These are phyloP conservation scores for Inga laurina DNA, from an alignment of 306 rosid genomes.

Conservation along the genomic window DNA sequence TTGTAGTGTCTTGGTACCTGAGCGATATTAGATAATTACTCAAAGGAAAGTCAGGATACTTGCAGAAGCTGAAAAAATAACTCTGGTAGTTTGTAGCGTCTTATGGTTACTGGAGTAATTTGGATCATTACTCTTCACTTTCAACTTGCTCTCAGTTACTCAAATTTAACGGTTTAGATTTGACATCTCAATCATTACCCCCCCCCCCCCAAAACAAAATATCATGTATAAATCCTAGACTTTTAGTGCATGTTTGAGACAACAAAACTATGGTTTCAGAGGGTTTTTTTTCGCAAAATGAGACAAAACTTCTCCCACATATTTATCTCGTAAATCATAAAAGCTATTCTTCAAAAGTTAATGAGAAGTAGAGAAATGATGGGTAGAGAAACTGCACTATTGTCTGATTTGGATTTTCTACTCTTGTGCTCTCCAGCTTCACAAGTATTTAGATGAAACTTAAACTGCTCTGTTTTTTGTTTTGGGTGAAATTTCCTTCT, in stretches of 20 bases:
- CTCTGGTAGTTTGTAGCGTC: neutral
- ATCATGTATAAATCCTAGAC: neutral
- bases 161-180: neutral
- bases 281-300: fast-evolving
- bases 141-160: neutral
- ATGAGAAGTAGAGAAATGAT: neutral
- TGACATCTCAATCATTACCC: neutral
- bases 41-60: neutral
- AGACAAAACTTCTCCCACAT: too few relatives aligned
- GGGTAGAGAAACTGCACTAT: neutral
- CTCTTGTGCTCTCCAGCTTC: neutral
- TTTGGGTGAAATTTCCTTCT: neutral
- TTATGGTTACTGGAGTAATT: neutral
- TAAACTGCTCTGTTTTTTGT: neutral
- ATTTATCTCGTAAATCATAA: too few relatives aligned
- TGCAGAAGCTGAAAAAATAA: neutral
- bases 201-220: too few relatives aligned
- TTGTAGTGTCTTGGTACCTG: neutral
- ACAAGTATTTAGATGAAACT: neutral
- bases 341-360: too few relatives aligned
- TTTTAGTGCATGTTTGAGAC: too few relatives aligned
- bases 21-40: neutral
- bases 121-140: neutral
- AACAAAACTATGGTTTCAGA: too few relatives aligned
- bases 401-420: neutral